These are phyloP conservation scores for Pyricularia pennisetigena DNA, from an alignment of 2,329 filamentous ascomycete genomes.

Conservation along the genomic window DNA sequence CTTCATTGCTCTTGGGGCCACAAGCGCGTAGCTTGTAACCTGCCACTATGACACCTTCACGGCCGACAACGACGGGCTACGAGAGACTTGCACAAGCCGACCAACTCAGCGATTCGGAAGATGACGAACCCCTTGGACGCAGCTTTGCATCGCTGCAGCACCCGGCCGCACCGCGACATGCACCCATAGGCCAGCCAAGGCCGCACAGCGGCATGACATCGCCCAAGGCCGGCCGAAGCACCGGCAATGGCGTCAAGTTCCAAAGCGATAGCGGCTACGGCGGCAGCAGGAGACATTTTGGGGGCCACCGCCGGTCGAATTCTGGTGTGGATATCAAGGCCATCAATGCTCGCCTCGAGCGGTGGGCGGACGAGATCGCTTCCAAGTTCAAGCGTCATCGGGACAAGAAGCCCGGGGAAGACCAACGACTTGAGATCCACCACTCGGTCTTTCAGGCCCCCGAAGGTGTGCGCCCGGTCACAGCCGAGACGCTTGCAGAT, in stretches of 20 bases:
- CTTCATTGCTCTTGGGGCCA: neutral
- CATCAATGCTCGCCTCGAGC: conserved; percentile 89
- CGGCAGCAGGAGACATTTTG: conserved; percentile 33
- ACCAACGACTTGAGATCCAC: conserved; percentile 88
- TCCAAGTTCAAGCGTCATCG: conserved; percentile 87
- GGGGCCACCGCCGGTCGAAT: conserved; percentile 41
- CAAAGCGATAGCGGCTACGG: conserved; percentile 4
- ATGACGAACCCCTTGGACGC: conserved; percentile 47
- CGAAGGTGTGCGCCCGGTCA: conserved; percentile 73
- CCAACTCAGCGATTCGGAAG: conserved; percentile 59
- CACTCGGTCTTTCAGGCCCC: conserved; percentile 94
- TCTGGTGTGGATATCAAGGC: conserved; percentile 95
- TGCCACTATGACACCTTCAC: conserved; percentile 51
- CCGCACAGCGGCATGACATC: conserved; percentile 51
- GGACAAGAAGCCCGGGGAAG: conserved; percentile 62
- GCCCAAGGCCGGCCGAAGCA: conserved; percentile 29
- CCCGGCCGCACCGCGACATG: conserved; percentile 51
- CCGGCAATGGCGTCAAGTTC: conserved; percentile 1
- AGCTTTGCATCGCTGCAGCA: conserved; percentile 42
- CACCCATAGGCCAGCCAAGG: conserved; percentile 50
- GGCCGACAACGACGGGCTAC: conserved; percentile 71
- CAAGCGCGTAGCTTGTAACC: neutral
- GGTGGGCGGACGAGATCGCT: conserved; percentile 97
- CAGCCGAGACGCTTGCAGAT: conserved; percentile 60
- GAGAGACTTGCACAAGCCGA: conserved; percentile 78